Percentiles rank a stretch among this genome's conserved stretches.
Conservation (phyloP, 768 basidiomycete species). For the Agaricus sinodeliciosus region DNA sequence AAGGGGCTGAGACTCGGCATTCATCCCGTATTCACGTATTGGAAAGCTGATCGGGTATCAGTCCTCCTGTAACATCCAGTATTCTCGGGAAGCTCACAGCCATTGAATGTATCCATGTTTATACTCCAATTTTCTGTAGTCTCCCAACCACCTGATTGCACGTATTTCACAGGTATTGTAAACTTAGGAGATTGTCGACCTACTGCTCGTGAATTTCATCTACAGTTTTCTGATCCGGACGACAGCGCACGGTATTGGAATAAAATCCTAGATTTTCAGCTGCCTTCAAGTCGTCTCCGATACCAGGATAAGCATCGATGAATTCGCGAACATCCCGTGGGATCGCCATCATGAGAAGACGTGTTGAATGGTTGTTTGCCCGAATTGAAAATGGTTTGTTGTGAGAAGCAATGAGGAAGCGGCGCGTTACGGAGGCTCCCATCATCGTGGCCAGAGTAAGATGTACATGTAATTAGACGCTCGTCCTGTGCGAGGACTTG, state of each 20-base stretch:
- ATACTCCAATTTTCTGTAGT: constrained; percentile 55
- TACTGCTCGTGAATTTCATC: constrained; percentile 60
- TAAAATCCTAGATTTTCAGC: constrained; percentile 59
- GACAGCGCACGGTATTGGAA: constrained; percentile 45
- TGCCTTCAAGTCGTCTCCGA: constrained; percentile 28
- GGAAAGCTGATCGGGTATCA: constrained; percentile 47
- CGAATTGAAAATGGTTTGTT: neutral
- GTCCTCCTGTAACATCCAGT: neutral
- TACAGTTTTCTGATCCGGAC: constrained; percentile 54
- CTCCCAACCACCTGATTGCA: constrained; percentile 50
- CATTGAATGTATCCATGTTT: constrained; percentile 77
- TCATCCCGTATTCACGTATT: constrained; percentile 70
- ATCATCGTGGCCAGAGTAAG: neutral
- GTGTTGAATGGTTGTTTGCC: neutral
- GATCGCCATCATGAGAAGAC: constrained; percentile 27
- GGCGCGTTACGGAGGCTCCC: neutral
- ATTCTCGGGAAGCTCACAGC: constrained; percentile 43
- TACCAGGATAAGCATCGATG: constrained; percentile 44
- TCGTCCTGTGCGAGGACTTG: neutral
- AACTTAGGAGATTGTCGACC: neutral
- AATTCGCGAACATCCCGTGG: constrained; percentile 55
- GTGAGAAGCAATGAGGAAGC: neutral
- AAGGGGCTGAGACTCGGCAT: constrained; percentile 58
- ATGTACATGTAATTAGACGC: neutral
- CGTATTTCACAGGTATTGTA: neutral